Conservation (phyloP, 2,329 filamentous ascomycete species). For the Beauveria rudraprayagi region DNA sequence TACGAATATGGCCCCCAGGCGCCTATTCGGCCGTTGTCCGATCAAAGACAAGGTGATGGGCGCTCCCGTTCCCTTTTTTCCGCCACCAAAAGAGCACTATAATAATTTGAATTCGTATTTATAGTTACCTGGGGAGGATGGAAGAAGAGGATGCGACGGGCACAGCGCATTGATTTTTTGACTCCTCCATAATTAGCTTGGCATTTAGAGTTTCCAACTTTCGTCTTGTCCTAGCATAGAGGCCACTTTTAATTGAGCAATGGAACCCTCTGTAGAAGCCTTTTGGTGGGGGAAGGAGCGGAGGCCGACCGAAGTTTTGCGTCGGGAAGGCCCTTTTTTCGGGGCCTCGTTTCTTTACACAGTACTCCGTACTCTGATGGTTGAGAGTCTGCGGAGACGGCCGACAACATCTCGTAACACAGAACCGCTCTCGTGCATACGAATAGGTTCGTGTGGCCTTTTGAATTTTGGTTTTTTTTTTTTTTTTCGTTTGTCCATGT, state of each 20-base stretch:
- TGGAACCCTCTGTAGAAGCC: neutral
- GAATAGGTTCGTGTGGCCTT: too few species aligned
- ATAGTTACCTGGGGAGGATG: neutral
- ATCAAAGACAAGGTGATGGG: neutral
- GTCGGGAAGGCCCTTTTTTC: neutral
- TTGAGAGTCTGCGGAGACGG: neutral
- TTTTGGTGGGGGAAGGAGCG: neutral
- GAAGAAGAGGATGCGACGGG: neutral
- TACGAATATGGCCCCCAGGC: neutral
- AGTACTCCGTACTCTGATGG: neutral
- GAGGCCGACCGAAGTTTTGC: neutral
- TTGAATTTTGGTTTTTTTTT: too few species aligned
- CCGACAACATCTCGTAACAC: too few species aligned
- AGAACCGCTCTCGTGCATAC: too few species aligned
- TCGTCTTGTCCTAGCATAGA: neutral
- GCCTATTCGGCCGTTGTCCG: slow-evolving; percentile 1
- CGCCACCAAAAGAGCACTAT: neutral
- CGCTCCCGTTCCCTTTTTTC: neutral
- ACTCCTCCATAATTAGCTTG: neutral
- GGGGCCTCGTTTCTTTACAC: neutral
- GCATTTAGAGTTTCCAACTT: neutral
- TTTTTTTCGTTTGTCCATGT: too few species aligned
- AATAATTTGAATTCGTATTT: neutral
- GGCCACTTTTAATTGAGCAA: neutral
- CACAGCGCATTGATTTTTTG: neutral